phyloP scores from a whole-genome alignment of 1,139 yeast genomes.

The Hansenula anomala region DNA sequence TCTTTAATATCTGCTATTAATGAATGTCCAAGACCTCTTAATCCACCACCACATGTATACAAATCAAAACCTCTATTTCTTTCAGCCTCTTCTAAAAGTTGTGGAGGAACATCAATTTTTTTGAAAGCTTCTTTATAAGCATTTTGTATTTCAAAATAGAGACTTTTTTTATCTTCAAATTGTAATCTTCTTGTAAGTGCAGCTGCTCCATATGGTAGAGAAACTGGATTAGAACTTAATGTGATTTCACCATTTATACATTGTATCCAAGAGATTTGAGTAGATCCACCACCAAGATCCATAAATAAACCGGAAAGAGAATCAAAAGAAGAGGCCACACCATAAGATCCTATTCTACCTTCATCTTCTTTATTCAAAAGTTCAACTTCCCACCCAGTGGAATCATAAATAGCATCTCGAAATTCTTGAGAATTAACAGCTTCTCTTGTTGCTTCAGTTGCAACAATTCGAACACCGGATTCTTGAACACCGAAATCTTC shows the following conservation, averaged over 20 bases:
- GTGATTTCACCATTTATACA: slow-evolving; percentile 47
- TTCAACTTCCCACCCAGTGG: slow-evolving; percentile 59
- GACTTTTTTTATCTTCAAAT: slow-evolving; percentile 37
- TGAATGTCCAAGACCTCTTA: slow-evolving; percentile 59
- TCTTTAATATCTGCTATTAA: slow-evolving; percentile 45
- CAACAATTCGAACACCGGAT: slow-evolving; percentile 54
- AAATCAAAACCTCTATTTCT: slow-evolving; percentile 52
- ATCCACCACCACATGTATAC: slow-evolving; percentile 65
- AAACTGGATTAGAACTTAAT: slow-evolving; percentile 51
- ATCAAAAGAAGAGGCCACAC: slow-evolving; percentile 64
- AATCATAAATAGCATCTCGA: slow-evolving; percentile 42
- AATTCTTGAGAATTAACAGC: slow-evolving; percentile 57
- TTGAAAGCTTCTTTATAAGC: slow-evolving; percentile 43
- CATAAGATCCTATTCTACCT: slow-evolving; percentile 58
- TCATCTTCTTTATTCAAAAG: slow-evolving; percentile 55
- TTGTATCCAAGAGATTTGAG: slow-evolving; percentile 61
- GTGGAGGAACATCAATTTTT: slow-evolving; percentile 39
- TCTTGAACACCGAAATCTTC: slow-evolving; percentile 62
- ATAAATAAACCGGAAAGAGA: slow-evolving; percentile 56
- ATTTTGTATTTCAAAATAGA: slow-evolving; percentile 42
- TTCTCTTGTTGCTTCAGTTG: slow-evolving; percentile 63
- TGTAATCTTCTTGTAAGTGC: slow-evolving; percentile 49
- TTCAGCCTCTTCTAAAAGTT: slow-evolving; percentile 40
- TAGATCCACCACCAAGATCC: slow-evolving; percentile 65
- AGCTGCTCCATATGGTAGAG: slow-evolving; percentile 66